Evolutionary conservation across 352 stramenopile species (phyloP).

Genomic region (Blastocystis sp.): DNA sequence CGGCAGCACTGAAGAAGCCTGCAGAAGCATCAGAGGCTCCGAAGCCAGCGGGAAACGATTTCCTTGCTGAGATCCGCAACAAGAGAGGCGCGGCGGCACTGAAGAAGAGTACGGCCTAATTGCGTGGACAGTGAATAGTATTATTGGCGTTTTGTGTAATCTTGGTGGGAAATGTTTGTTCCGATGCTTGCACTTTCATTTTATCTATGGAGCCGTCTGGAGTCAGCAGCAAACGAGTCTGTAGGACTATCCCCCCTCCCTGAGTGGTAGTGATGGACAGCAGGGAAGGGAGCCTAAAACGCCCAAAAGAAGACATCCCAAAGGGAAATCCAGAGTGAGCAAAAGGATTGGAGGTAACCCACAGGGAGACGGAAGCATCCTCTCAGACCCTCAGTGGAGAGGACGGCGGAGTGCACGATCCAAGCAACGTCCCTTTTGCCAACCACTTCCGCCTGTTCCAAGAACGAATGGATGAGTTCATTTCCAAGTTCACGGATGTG

Average conservation of each 20-base stretch:
- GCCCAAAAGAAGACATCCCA: no score
- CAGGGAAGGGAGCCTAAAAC: no score
- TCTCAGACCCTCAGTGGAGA: no score
- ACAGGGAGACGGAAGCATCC: no score
- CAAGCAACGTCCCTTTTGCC: neutral
- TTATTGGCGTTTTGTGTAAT: neutral
- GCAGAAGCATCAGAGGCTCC: neutral
- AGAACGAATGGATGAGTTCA: neutral
- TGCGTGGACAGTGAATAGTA: neutral
- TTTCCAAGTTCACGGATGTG: neutral
- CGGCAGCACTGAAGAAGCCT: no score
- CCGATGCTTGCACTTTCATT: no score
- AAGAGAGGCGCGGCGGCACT: constrained; percentile 42
- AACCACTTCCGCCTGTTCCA: neutral
- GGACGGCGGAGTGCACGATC: no score
- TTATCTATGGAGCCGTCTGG: neutral
- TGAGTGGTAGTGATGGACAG: no score
- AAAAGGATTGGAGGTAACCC: no score
- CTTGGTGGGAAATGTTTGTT: constrained; percentile 32
- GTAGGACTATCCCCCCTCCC: neutral
- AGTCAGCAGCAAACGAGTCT: neutral
- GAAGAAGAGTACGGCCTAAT: constrained; percentile 2
- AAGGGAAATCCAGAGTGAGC: no score
- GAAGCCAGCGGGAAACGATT: neutral
- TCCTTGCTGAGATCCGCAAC: constrained; percentile 24